phyloP scores from a whole-genome alignment of 2,329 filamentous ascomycete species.

The Paecilomyces fulvus region DNA sequence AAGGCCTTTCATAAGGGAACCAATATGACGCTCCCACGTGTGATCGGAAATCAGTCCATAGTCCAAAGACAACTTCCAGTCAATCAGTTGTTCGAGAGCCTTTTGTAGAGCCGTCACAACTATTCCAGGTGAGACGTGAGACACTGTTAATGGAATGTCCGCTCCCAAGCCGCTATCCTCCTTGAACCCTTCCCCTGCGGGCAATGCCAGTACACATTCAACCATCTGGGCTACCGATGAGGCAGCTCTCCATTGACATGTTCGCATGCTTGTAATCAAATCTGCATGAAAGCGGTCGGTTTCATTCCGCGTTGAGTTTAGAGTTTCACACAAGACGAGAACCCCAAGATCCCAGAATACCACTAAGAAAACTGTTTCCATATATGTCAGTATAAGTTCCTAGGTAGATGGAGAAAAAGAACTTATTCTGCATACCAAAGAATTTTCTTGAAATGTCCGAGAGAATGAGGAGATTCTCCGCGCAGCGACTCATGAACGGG shows the following conservation, averaged over 20 bases:
- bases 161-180: not conserved
- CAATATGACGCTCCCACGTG: constrained; percentile 8
- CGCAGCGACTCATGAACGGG: not conserved
- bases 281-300: not conserved
- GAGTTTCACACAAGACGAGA: constrained; percentile 9
- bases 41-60: not conserved
- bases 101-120: not conserved
- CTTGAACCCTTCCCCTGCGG: not conserved
- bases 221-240: not conserved
- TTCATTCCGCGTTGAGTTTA: not conserved
- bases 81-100: not conserved
- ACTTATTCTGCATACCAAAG: not conserved
- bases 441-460: not conserved
- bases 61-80: not conserved
- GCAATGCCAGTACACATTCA: not conserved
- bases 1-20: constrained; percentile 14
- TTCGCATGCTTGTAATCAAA: not conserved
- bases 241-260: not conserved
- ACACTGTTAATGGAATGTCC: not conserved
- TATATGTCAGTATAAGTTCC: not conserved
- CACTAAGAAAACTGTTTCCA: constrained; percentile 9
- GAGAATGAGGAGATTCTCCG: not conserved
- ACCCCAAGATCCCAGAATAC: constrained; percentile 14
- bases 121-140: not conserved
- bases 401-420: not conserved